Evolutionary conservation across 306 rosid genomes (phyloP).

Genomic region (Potentilla sterilis): DNA sequence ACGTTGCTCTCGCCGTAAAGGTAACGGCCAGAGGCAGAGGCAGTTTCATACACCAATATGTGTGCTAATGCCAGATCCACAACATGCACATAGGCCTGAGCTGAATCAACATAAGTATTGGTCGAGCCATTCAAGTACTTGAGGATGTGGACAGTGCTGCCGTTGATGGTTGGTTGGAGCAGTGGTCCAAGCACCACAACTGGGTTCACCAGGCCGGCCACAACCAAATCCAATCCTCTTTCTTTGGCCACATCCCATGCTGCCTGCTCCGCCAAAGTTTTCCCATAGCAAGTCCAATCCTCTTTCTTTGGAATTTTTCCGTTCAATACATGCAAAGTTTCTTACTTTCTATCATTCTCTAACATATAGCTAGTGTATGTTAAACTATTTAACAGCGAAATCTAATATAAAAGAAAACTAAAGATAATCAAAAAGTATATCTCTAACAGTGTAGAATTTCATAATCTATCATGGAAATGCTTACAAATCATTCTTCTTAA

Average conservation of each 20-base stretch:
- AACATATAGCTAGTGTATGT: too few relatives aligned
- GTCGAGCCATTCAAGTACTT: slow-evolving; percentile 75
- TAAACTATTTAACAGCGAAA: too few relatives aligned
- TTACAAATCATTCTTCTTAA: neutral
- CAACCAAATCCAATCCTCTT: slow-evolving; percentile 66
- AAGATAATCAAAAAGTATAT: too few relatives aligned
- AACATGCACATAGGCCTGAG: slow-evolving; percentile 69
- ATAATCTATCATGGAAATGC: neutral
- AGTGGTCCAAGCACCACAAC: slow-evolving; percentile 75
- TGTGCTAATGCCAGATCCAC: slow-evolving; percentile 81
- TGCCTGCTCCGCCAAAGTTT: slow-evolving; percentile 70
- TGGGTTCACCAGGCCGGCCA: slow-evolving; percentile 81
- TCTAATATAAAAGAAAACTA: too few relatives aligned
- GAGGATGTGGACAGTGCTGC: slow-evolving; percentile 68
- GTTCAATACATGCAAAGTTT: too few relatives aligned
- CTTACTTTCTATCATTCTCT: too few relatives aligned
- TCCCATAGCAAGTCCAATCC: slow-evolving; percentile 88
- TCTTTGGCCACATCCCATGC: slow-evolving; percentile 69
- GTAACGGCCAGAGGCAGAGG: slow-evolving; percentile 72
- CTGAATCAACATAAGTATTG: slow-evolving; percentile 70
- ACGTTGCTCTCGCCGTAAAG: slow-evolving; percentile 58
- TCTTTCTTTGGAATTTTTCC: neutral
- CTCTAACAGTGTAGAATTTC: too few relatives aligned
- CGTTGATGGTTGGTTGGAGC: slow-evolving; percentile 65
- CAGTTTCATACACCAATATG: slow-evolving; percentile 57